Evolutionary conservation across 345 rosid species (phyloP), one percentile per base, ranked within the genome.

Genomic region (Brassica carinata): DNA sequence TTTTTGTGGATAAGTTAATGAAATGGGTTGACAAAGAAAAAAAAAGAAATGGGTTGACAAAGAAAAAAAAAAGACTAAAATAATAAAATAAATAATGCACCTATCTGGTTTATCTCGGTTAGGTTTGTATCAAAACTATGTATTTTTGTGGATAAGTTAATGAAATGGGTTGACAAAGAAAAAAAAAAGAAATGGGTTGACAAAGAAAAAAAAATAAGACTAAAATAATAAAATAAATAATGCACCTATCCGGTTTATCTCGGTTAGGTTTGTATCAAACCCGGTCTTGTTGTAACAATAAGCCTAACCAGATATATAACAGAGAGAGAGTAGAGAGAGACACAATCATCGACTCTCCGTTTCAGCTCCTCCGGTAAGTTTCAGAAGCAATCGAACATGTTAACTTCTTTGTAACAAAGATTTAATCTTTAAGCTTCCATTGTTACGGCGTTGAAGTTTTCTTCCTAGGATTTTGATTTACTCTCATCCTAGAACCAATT

Each of bases 341-440:
- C 8, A n/a, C 63, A 66, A 66, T 8, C 6, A 13, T 53, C 48
- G 19, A 18, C 33, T 33, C 81, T 71, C 58, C 45, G 81, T 7
- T 78, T 63, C 27, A 77, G 26, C 26, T 23, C 26, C 66, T 36
- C 77, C 73, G 82, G 79, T 72, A 57, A 78, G 61, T 29, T 38
- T 72, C 67, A 34, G 40, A 34, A 78, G 5, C 57, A 64, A 64
- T 78, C 45, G 6, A 51, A 51, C 8, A 14, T 71, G 51, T 69
- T 4, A 7, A 8, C 7, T 18, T 19, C 10, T 23, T 8, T 19
- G 1, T 63, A 64, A 31, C 31, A 48, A 33, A 51, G 40, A n/a
- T 78, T 19, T 23, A 19, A 64, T 2, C 58, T 63, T 31, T 48
- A 34, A 23, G 26, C 26, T 23, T 23, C 26, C 26, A 23, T 23